Evolutionary conservation across 306 rosid species (phyloP).

Genomic region (Vigna hirtella): DNA sequence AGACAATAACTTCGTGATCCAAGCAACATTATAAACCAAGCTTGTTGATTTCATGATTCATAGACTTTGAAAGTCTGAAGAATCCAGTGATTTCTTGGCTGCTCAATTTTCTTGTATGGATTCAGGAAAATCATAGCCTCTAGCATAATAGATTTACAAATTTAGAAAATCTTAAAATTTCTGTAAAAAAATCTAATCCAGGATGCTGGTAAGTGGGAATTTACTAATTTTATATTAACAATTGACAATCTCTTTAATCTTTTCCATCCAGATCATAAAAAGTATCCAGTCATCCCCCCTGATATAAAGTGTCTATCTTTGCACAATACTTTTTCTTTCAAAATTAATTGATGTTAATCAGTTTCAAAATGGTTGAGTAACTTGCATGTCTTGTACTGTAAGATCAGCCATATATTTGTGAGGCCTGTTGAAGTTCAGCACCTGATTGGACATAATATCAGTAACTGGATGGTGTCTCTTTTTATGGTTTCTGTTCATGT

Average conservation of each 20-base stretch:
- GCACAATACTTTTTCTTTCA: not conserved
- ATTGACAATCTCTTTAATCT: not conserved
- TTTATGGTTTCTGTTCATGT: not conserved
- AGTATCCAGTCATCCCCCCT: not conserved
- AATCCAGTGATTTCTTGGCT: not conserved
- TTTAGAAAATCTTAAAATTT: slow-evolving; percentile 2
- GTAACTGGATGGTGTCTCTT: not conserved
- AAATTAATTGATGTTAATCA: not conserved
- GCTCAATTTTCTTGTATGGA: not conserved
- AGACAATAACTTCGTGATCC: not conserved
- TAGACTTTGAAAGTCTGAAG: not conserved
- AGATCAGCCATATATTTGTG: not conserved
- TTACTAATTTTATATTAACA: not conserved
- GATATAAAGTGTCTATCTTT: not conserved
- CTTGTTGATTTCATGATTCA: slow-evolving; percentile 11
- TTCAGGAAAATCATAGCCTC: not conserved
- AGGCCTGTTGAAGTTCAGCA: not conserved
- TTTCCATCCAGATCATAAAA: not conserved
- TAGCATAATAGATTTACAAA: not conserved
- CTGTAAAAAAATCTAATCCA: not conserved
- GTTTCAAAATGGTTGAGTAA: not conserved
- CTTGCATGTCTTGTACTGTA: not conserved
- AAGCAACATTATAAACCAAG: not conserved
- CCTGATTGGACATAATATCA: not conserved
- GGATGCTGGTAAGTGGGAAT: not conserved